A percentile compares a stretch with the other conserved stretches of the same genome.
phyloP scores from a whole-genome alignment of 768 basidiomycete genomes.

The Hypholoma sublateritium region DNA sequence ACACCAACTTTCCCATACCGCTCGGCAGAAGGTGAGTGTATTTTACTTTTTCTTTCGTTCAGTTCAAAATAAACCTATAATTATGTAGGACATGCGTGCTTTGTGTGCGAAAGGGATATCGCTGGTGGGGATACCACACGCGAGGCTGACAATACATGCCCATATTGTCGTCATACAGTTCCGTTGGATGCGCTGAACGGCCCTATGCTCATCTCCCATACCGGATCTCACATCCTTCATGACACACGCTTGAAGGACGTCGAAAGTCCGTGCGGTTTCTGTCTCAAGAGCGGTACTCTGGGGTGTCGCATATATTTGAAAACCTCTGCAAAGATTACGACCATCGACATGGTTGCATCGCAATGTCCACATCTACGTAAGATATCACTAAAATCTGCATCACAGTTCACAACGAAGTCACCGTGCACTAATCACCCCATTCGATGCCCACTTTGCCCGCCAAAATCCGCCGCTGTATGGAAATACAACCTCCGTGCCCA shows the following conservation, averaged over 20 bases:
- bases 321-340: constrained; percentile 5
- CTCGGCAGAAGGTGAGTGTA: too few relatives aligned
- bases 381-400: too few relatives aligned
- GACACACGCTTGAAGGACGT: background rate
- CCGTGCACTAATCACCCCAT: constrained; percentile 6
- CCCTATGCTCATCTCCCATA: constrained; percentile 3
- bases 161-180: background rate
- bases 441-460: constrained; percentile 17
- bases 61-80: background rate
- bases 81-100: constrained; percentile 4
- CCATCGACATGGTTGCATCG: constrained; percentile 10
- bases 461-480: constrained; percentile 14
- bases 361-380: too few relatives aligned
- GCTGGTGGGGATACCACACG: background rate
- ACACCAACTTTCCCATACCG: too few relatives aligned
- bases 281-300: background rate
- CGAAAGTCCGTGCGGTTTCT: constrained; percentile 6
- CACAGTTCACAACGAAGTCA: too few relatives aligned
- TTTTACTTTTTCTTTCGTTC: too few relatives aligned
- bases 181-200: background rate
- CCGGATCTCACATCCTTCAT: constrained; percentile 7
- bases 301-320: constrained; percentile 12
- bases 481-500: constrained; percentile 21
- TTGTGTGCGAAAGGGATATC: constrained; percentile 14
- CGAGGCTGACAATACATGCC: background rate